Evolutionary conservation across 2,329 filamentous ascomycete genomes (phyloP).

Genomic region (Calycina herbarum): DNA sequence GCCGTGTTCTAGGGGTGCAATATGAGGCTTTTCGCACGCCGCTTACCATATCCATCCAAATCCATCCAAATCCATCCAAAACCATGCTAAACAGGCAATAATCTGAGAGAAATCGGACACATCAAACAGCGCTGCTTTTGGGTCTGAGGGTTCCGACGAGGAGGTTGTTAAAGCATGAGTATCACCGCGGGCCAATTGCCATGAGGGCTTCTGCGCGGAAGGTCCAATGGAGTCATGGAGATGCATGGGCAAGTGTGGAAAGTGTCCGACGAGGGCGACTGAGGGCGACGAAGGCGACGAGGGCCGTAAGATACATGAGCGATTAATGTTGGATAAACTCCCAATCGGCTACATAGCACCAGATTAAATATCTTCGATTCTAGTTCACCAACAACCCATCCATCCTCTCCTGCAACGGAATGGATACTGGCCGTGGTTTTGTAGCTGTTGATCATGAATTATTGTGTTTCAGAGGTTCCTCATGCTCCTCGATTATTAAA

Average conservation of each 20-base stretch:
- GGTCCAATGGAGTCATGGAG: conserved; percentile 8
- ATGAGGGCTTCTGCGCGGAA: conserved; percentile 6
- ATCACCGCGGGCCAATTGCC: neutral
- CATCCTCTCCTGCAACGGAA: neutral
- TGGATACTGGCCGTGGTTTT: neutral
- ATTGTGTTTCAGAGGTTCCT: neutral
- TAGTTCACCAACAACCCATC: neutral
- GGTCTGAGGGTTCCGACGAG: neutral
- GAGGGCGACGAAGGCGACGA: neutral
- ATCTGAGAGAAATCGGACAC: neutral
- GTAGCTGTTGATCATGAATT: neutral
- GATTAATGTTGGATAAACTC: too few species aligned
- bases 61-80: too few species aligned
- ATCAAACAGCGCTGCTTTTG: neutral
- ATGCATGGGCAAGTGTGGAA: neutral
- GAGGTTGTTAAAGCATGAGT: neutral
- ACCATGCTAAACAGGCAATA: neutral
- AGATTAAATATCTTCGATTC: too few species aligned
- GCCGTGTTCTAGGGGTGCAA: neutral
- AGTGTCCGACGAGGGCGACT: neutral
- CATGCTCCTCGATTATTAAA: conserved; percentile 9
- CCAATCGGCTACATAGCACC: too few species aligned
- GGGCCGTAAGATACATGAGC: neutral
- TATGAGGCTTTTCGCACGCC: neutral
- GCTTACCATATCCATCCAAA: neutral